These are phyloP conservation scores for Aurifilum marmelostoma DNA, from an alignment of 2,329 filamentous ascomycete species.

Conservation along the genomic window DNA sequence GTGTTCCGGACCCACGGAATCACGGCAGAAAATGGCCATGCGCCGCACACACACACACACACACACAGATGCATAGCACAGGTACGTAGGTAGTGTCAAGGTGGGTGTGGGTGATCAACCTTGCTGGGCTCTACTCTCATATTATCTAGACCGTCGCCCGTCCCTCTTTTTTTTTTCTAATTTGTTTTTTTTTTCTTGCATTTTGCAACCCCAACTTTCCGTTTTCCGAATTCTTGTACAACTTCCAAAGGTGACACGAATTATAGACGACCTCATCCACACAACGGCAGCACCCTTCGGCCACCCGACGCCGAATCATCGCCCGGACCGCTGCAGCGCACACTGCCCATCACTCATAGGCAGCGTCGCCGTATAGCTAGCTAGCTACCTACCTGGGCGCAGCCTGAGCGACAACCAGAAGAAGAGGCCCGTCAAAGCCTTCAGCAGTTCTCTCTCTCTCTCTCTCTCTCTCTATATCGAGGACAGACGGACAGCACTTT, in stretches of 20 bases:
- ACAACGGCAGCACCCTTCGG: not conserved
- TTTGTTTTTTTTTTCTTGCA: constrained; percentile 6
- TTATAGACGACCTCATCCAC: not conserved
- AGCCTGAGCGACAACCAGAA: not conserved
- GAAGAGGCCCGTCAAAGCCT: not conserved
- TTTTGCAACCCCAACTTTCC: not conserved
- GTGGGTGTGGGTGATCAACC: constrained; percentile 13
- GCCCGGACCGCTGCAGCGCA: not conserved
- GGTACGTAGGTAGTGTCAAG: constrained; percentile 9
- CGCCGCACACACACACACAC: not conserved
- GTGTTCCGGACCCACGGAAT: constrained; percentile 8
- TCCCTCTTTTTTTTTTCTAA: constrained; percentile 1
- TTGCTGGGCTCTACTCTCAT: constrained; percentile 1
- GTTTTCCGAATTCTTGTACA: not conserved
- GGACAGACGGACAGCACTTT: too few species aligned
- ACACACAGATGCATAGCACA: too few species aligned
- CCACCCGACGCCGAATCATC: not conserved
- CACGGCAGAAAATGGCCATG: not conserved
- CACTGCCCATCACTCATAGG: not conserved
- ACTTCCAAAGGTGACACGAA: not conserved
- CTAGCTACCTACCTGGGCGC: not conserved
- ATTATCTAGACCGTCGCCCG: constrained; percentile 27
- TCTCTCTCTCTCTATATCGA: not conserved
- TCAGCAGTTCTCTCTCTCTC: too few species aligned
- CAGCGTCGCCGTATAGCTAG: not conserved